Evolutionary conservation across 176 grass and related monocot species (phyloP).

Genomic region (Triticum aestivum): DNA sequence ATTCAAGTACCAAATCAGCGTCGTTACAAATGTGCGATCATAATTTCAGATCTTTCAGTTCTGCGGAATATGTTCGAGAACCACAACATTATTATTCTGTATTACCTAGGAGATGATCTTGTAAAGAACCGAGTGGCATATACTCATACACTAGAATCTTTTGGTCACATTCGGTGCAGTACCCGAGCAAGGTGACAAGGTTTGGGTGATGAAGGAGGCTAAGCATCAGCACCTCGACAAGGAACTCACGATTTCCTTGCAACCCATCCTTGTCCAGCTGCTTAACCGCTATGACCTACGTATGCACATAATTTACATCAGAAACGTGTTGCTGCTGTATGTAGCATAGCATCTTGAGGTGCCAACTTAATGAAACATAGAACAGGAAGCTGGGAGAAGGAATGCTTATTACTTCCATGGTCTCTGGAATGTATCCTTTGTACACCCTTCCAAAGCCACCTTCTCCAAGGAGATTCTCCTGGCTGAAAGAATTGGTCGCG

Average conservation of each 20-base stretch:
- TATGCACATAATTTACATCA: slow-evolving; percentile 26
- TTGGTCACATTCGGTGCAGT: slow-evolving; percentile 72
- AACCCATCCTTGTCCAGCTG: slow-evolving; percentile 68
- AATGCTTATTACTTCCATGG: slow-evolving; percentile 51
- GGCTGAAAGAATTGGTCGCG: slow-evolving; percentile 74
- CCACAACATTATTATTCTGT: not conserved
- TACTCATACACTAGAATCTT: slow-evolving; percentile 85
- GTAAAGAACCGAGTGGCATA: slow-evolving; percentile 76
- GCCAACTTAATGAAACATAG: slow-evolving; percentile 5
- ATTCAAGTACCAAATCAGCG: slow-evolving; percentile 21
- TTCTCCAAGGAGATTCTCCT: slow-evolving; percentile 78
- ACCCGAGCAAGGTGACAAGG: slow-evolving; percentile 86
- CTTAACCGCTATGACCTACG: slow-evolving; percentile 80
- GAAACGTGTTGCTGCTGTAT: slow-evolving; percentile 17
- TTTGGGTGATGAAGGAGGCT: slow-evolving; percentile 77
- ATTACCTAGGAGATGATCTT: slow-evolving; percentile 80
- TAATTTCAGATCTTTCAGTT: not conserved
- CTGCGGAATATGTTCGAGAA: not conserved
- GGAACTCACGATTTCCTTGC: slow-evolving; percentile 88
- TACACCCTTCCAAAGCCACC: slow-evolving; percentile 93
- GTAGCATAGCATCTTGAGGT: slow-evolving; percentile 10
- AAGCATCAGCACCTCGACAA: slow-evolving; percentile 89
- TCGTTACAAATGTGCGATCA: not conserved
- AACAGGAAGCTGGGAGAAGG: slow-evolving; percentile 2
- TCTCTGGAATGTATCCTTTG: slow-evolving; percentile 58